Evolutionary conservation across 345 rosid genomes (phyloP).

Genomic region (Passiflora organensis): DNA sequence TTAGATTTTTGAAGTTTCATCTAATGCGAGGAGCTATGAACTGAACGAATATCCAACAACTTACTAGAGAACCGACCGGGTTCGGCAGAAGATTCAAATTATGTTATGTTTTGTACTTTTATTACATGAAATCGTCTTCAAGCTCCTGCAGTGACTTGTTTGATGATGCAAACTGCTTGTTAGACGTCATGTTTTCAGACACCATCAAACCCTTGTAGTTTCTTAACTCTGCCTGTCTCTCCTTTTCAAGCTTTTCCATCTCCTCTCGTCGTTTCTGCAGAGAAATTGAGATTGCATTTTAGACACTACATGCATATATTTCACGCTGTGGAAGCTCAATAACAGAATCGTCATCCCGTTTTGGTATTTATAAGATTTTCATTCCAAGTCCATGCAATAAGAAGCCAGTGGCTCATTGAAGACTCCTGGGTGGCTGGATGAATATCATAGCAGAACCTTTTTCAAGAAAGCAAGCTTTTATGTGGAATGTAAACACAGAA

Average conservation of each 20-base stretch:
- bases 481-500: neutral
- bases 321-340: too few relatives aligned
- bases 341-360: too few relatives aligned
- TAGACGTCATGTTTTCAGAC: conserved; percentile 88
- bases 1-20: too few relatives aligned
- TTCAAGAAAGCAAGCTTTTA: neutral
- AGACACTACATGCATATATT: too few relatives aligned
- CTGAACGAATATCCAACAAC: too few relatives aligned
- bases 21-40: too few relatives aligned
- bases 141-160: conserved; percentile 88
- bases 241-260: conserved; percentile 84
- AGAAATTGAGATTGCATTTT: neutral
- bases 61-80: too few relatives aligned
- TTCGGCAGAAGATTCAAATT: neutral
- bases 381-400: neutral
- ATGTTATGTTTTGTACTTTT: conserved; percentile 10
- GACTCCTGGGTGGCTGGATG: neutral
- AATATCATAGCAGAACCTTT: neutral
- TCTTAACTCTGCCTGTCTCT: conserved; percentile 81
- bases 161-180: conserved; percentile 79
- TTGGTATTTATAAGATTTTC: too few relatives aligned
- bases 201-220: conserved; percentile 99
- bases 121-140: conserved; percentile 91
- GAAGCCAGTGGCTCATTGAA: too few relatives aligned
- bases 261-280: conserved; percentile 89